Base-by-base conservation (phyloP, 768 basidiomycete species). In the Trametes cingulata region DNA sequence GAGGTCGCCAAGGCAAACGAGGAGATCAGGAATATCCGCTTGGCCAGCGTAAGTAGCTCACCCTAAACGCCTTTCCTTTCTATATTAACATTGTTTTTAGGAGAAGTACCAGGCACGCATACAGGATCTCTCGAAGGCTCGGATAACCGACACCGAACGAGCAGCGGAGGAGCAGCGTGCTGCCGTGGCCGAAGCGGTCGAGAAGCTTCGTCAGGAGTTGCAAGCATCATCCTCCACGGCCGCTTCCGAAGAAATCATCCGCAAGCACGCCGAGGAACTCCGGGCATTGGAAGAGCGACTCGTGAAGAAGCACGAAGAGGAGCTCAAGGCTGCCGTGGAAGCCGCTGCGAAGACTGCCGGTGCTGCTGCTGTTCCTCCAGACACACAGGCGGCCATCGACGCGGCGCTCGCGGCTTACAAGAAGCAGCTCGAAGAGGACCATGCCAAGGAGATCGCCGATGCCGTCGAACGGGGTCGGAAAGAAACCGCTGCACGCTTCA, bases 391-490 rank as follows among this genome's bases (percentile, higher is more conserved):
- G 25, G 79, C 82, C 24, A 73, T 87, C 39, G 77, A 76, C 1
- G 75, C 77, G 12, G 83, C 82, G 4, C 72, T 85, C 12, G 59
- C 62, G 45, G 74, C 73, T 1, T 79, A 81, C 42, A 75, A 81
- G 68, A 72, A 76, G 12, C 76, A 74, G 40, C 83, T 83, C 22
- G 75, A 77, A 6, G 77, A 82, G 22, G 87, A 88, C 52, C 84
- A 83, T 35, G 75, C 77, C 6, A 77, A 82, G 24, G 88, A 88
- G 49, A 82, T 90, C 35, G 78, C 78, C 2, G 76, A 82, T 6
- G 90, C 90, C 1, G 78, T 87, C 7, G 90, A 92, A 50, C 76
- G 82, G 2, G 90, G 90, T 2, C 78, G 90, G 47, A 76, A 81
- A 75, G 90, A 92, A 63, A 77, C 80, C 51, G 75, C 67, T 1